A percentile compares a stretch with the other conserved stretches of the same genome.
These are phyloP conservation scores for Termitomyces sp. DNA, from an alignment of 768 basidiomycete genomes.

Conservation along the genomic window DNA sequence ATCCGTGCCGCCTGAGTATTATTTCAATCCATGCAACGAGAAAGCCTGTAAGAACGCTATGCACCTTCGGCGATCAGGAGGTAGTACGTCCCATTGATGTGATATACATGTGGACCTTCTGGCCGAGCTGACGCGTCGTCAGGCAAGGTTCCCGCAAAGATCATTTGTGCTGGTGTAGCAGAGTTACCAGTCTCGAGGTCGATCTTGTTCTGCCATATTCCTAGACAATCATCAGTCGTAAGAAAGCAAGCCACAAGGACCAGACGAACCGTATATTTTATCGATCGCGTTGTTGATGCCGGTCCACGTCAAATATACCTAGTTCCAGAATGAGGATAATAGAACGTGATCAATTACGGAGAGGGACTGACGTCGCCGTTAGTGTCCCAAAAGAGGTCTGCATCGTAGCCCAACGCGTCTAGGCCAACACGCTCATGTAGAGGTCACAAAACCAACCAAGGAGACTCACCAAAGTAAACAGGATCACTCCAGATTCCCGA, in stretches of 20 bases:
- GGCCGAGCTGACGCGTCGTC: slow-evolving; percentile 32
- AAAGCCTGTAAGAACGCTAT: background rate
- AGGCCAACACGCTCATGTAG: background rate
- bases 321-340: background rate
- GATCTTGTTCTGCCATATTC: slow-evolving; percentile 39
- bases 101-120: slow-evolving; percentile 39
- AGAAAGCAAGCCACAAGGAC: background rate
- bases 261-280: slow-evolving; percentile 34
- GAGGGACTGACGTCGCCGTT: slow-evolving; percentile 27
- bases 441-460: background rate
- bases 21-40: background rate
- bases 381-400: slow-evolving; percentile 38
- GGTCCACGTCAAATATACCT: slow-evolving; percentile 36
- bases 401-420: slow-evolving; percentile 37
- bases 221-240: slow-evolving; percentile 11
- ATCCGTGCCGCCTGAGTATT: slow-evolving; percentile 28
- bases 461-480: slow-evolving; percentile 31
- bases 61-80: slow-evolving; percentile 37
- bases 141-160: slow-evolving; percentile 35
- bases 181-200: slow-evolving; percentile 33
- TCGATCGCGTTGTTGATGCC: slow-evolving; percentile 36
- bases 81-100: slow-evolving; percentile 35
- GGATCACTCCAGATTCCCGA: slow-evolving; percentile 39
- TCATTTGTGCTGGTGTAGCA: slow-evolving; percentile 30
- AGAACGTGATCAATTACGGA: background rate